phyloP scores from a whole-genome alignment of 257 asterid genomes.

The Petunia secreta region DNA sequence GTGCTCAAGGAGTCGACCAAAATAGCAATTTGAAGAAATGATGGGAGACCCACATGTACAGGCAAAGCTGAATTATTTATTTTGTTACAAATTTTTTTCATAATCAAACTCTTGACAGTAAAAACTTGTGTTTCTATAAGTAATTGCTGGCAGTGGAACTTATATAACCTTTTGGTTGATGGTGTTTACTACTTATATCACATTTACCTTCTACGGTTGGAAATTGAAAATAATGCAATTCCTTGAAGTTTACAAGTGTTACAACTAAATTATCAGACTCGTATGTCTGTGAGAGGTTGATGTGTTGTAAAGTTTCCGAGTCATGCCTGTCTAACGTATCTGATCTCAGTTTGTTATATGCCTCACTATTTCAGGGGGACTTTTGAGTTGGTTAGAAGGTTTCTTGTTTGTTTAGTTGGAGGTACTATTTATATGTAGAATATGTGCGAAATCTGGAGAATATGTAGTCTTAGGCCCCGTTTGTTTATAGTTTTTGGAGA shows the following conservation, averaged over 20 bases:
- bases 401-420: neutral
- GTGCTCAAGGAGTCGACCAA: constrained; percentile 38
- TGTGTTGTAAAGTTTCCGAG: neutral
- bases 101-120: neutral
- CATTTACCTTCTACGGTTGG: neutral
- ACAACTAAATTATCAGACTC: no score
- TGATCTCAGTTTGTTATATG: neutral
- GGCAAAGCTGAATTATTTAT: neutral
- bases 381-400: neutral
- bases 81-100: neutral
- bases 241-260: neutral
- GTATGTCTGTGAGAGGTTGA: neutral
- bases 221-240: neutral
- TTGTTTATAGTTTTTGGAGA: no score
- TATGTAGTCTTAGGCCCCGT: neutral
- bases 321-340: constrained; percentile 1
- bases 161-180: neutral
- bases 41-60: constrained; percentile 2
- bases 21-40: constrained; percentile 27
- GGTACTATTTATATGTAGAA: neutral
- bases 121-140: neutral
- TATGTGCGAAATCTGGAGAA: neutral
- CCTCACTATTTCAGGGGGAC: neutral
- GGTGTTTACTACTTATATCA: neutral
- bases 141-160: neutral